Evolutionary conservation across 2,329 filamentous ascomycete genomes (phyloP), one percentile per base, ranked within the genome.

Genomic region (Alternaria incomplexa): DNA sequence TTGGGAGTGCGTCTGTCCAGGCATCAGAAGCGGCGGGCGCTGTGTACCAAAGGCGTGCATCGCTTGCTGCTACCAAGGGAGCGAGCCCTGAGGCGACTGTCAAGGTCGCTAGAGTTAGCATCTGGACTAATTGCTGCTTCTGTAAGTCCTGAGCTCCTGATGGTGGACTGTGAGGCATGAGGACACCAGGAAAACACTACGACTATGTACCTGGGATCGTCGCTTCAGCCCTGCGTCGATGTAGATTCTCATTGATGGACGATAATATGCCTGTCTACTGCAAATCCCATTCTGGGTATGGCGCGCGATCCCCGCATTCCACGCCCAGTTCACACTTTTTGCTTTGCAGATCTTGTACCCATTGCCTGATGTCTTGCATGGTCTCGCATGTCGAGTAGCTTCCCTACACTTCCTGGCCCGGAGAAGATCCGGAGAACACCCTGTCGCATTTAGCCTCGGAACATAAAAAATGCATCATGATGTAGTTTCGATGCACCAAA

Each of bases 1-100:
- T 75, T 2, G 84, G 84, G 2, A 85, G 73, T 25, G 82, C 81
- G 61, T 81, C 74, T 54, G 79, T 73, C 79, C 80, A 83, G 60
- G 53, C 47, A 30, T 40, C 56, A 4, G 58, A 57, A 15, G 3
- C 11, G 8, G 54, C 53, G 9, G 53, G 58, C n/a, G 45, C 17
- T 12, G 17, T 57, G 47, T 61, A 61, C 58, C 58, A 61, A 17
- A 57, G 58, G 32, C 58, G 46, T 32, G 58, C 56, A 9, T 40
- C 51, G 53, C 56, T 12, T 12, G 53, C 58, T 28, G 36, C 36
- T 46, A 43, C 36, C 13, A 57, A 40, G 7, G 52, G 13, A 28
- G 6, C 10, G 10, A 61, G 25, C 13, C 58, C 46, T 45, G 20
- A 22, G 52, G 26, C 22, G 12, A 55, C 45, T 15, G 26, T 40